Base-by-base conservation (phyloP, 805 yeast species). In the Cyberlindnera misumaiensis region DNA sequence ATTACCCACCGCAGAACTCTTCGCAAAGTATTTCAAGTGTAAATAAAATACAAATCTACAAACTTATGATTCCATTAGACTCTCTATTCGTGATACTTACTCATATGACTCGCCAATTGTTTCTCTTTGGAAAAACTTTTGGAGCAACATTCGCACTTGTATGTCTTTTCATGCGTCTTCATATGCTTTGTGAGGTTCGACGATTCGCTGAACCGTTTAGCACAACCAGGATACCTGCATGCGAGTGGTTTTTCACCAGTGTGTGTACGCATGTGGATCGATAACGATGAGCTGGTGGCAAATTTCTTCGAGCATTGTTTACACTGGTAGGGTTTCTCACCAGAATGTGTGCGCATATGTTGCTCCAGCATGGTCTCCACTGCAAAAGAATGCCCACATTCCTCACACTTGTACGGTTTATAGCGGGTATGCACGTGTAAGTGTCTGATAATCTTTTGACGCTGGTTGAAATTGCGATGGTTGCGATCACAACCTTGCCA, bases 181-280 rank as follows among this genome's bases (percentile, higher is more conserved):
- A 86, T 72, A 58, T 90, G 98, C 52, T 90, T 90, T 15, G 84
- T 80, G 49, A 90, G 65, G 58, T 90, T 93, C 13, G 95, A 82
- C 34, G 90, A 79, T 59, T 93, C 97, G 43, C 90, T 81, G 55
- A 90, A 90, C 38, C 85, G 61, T 58, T 85, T 88, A 13, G 77
- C 80, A 58, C 98, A 90, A 1, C 84, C 81, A 0, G 85, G 86
- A 61, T 74, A 73, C 45, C 78, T 80, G 60, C 97, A 90, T 26
- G 60, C 65, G 47, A 90, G 64, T 3, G 97, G 97, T 58, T 83
- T 86, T 43, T 83, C 90, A 2, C 97, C 97, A 1, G 95, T 83
- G 59, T 90, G 98, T 2, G 80, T 80, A 43, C 97, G 68, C 33
- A 73, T 60, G 62, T 93, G 97, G 24, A 90, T 86, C 2, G 87